Percentiles rank a stretch among this genome's conserved stretches.
Conservation (phyloP, 805 yeast species). For the Millerago galiae region DNA sequence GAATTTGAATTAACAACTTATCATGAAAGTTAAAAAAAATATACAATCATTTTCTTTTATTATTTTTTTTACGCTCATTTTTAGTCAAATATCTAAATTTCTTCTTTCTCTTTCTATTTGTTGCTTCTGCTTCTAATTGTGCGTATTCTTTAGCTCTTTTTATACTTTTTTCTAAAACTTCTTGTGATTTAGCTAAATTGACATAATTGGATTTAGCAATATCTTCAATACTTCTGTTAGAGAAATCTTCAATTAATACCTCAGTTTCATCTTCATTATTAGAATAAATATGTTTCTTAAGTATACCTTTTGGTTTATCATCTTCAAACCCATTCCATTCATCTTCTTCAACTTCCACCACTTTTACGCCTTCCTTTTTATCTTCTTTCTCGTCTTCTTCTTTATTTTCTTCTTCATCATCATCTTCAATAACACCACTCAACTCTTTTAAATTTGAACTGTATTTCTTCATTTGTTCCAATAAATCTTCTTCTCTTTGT, state of each 20-base stretch:
- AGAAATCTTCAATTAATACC: conserved; percentile 44
- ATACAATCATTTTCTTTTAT: conserved; percentile 31
- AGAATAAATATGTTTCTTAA: conserved; percentile 24
- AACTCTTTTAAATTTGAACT: conserved; percentile 36
- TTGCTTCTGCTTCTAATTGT: conserved; percentile 31
- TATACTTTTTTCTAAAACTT: conserved; percentile 67
- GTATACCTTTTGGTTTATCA: conserved; percentile 22
- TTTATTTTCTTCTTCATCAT: conserved; percentile 27
- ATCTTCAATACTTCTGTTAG: conserved; percentile 47
- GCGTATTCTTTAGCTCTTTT: conserved; percentile 82
- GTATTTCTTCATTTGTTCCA: conserved; percentile 54
- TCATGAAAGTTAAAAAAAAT: conserved; percentile 5
- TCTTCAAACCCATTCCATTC: conserved; percentile 36
- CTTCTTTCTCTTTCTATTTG: conserved; percentile 40
- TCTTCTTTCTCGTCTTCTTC: conserved; percentile 17
- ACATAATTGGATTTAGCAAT: conserved; percentile 65
- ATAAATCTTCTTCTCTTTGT: conserved; percentile 61
- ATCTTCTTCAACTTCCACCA: conserved; percentile 28
- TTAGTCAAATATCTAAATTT: conserved; percentile 87
- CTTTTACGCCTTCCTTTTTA: conserved; percentile 14
- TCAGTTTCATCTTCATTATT: conserved; percentile 28
- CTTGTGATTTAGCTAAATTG: conserved; percentile 58
- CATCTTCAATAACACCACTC: conserved; percentile 17
- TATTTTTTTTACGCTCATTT: conserved; percentile 60
- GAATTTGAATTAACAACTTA: conserved; percentile 6